Conservation (phyloP, 139 green algal species). For the Coccomyxa sp. region DNA sequence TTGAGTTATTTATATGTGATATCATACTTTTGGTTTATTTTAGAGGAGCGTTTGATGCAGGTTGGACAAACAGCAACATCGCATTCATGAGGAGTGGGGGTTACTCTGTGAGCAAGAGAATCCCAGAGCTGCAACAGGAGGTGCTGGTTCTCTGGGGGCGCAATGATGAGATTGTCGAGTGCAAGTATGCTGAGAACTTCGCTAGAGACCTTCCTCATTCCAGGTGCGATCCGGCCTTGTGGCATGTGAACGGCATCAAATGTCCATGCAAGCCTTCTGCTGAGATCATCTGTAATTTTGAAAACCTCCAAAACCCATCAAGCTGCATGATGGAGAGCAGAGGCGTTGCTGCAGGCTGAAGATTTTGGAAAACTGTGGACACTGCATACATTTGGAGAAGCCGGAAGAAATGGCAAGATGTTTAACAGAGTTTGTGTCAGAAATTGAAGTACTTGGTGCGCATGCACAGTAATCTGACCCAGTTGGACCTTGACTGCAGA, state of each 20-base stretch:
- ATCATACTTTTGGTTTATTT: no score
- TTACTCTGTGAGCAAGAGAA: slow-evolving; percentile 55
- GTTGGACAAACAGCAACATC: slow-evolving; percentile 84
- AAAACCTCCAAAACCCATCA: no score
- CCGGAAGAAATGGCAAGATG: slow-evolving; percentile 37
- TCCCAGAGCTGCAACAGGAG: slow-evolving; percentile 37
- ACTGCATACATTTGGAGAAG: slow-evolving; percentile 84
- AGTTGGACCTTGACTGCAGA: no score
- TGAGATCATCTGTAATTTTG: neutral
- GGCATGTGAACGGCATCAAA: neutral
- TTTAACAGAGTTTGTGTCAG: slow-evolving; percentile 26
- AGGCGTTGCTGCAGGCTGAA: slow-evolving; percentile 27
- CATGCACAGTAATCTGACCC: no score
- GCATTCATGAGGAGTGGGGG: slow-evolving; percentile 89
- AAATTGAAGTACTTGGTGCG: neutral
- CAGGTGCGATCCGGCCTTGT: neutral
- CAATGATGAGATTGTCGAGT: slow-evolving; percentile 79
- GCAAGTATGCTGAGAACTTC: slow-evolving; percentile 54
- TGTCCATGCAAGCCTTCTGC: neutral
- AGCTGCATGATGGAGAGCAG: neutral
- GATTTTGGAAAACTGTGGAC: slow-evolving; percentile 77
- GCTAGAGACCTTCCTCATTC: slow-evolving; percentile 37
- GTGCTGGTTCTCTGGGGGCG: slow-evolving; percentile 89
- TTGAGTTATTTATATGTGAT: no score
- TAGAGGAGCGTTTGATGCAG: slow-evolving; percentile 12